These are phyloP conservation scores for Colletotrichum karsti DNA, from an alignment of 2,329 filamentous ascomycete genomes.

Conservation along the genomic window DNA sequence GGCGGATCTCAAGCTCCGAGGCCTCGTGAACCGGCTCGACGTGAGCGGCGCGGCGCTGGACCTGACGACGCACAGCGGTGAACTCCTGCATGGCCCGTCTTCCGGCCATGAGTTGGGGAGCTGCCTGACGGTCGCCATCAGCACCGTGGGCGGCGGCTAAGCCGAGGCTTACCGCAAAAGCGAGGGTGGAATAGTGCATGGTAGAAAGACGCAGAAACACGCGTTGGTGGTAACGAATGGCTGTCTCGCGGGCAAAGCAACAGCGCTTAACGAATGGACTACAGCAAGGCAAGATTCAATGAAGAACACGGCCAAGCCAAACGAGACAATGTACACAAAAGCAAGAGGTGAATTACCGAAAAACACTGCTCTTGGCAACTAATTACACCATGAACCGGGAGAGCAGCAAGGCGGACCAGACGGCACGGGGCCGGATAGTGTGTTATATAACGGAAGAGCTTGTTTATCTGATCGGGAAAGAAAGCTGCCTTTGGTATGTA, in stretches of 20 bases:
- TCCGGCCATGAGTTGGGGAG: constrained; percentile 22
- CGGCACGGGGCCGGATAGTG: constrained; percentile 3
- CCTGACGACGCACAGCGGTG: constrained; percentile 15
- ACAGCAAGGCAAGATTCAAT: constrained; percentile 10
- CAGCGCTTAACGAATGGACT: constrained; percentile 19
- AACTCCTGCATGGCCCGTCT: constrained; percentile 17
- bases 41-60: constrained; percentile 13
- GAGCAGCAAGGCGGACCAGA: not conserved
- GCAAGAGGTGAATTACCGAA: not conserved
- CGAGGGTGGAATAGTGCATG: constrained; percentile 19
- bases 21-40: constrained; percentile 1
- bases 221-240: not conserved
- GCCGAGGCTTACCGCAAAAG: constrained; percentile 14
- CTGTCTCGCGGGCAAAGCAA: not conserved
- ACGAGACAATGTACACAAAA: constrained; percentile 1
- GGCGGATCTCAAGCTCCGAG: constrained; percentile 39
- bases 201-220: not conserved
- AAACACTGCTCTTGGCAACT: constrained; percentile 10
- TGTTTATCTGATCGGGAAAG: not conserved
- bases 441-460: constrained; percentile 19
- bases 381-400: constrained; percentile 9
- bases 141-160: constrained; percentile 21
- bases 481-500: not conserved
- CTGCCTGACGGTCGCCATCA: not conserved
- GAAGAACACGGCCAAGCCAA: constrained; percentile 21